These are phyloP conservation scores for Globisporangium uncinulatum DNA, from an alignment of 352 stramenopile species.

Conservation along the genomic window DNA sequence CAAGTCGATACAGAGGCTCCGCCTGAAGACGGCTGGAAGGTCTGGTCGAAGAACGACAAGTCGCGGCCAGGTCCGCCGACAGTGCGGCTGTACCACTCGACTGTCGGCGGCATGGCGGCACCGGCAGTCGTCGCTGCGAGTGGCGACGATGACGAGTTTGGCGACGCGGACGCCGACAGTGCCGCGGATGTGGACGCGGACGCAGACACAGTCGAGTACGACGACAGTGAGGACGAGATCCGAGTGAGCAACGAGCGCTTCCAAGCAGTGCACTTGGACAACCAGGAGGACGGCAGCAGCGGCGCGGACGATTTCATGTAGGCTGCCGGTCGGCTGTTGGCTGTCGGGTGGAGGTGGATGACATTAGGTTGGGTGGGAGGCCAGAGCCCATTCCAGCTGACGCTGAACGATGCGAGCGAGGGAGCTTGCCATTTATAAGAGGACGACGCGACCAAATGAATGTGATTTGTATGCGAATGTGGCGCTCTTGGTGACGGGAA, in stretches of 20 bases:
- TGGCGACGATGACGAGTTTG: constrained; percentile 2
- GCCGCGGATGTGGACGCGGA: constrained; percentile 68
- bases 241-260: constrained; percentile 88
- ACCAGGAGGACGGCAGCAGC: constrained; percentile 68
- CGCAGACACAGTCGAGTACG: constrained; percentile 83
- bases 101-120: constrained; percentile 20
- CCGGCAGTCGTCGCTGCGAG: background rate
- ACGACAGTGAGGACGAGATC: constrained; percentile 88
- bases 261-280: constrained; percentile 83
- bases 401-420: background rate
- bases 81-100: constrained; percentile 68
- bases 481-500: no score
- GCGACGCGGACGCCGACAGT: constrained; percentile 41
- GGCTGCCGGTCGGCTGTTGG: background rate
- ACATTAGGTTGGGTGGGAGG: no score
- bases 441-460: no score
- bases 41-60: constrained; percentile 87
- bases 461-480: no score
- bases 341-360: no score
- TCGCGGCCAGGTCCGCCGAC: constrained; percentile 49
- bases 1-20: constrained; percentile 77
- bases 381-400: no score
- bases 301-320: constrained; percentile 80
- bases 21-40: constrained; percentile 75
- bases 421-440: background rate